These are phyloP conservation scores for Podaxis sp. DNA, from an alignment of 768 basidiomycete species.

Conservation along the genomic window DNA sequence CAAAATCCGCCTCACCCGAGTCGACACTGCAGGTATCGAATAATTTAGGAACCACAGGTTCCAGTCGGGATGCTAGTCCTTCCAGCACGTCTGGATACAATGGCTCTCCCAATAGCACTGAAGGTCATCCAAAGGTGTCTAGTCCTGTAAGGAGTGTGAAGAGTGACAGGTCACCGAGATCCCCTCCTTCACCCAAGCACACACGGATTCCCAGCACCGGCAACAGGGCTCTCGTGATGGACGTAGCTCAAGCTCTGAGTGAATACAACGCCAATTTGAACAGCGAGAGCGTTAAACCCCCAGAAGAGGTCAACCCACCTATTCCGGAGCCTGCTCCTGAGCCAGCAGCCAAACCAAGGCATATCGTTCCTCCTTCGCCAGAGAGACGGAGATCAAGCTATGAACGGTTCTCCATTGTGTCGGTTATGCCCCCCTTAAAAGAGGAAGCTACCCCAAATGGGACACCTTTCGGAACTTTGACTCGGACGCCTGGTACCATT, in stretches of 20 bases:
- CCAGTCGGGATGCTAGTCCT: conserved; percentile 5
- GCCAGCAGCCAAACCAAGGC: conserved; percentile 23
- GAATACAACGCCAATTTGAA: conserved; percentile 22
- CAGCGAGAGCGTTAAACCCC: not conserved
- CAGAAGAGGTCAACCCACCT: conserved; percentile 12
- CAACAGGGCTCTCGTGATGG: conserved; percentile 73
- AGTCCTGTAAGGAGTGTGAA: conserved; percentile 23
- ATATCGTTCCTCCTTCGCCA: conserved; percentile 27
- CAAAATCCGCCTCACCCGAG: conserved; percentile 11
- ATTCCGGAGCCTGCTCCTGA: conserved; percentile 2
- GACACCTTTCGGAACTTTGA: conserved; percentile 55
- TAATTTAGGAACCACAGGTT: not conserved
- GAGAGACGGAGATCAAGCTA: conserved; percentile 69
- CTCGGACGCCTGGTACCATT: conserved; percentile 25
- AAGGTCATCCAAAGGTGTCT: conserved; percentile 4
- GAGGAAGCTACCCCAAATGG: conserved; percentile 65
- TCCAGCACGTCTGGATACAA: conserved; percentile 4
- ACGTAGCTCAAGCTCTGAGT: conserved; percentile 65
- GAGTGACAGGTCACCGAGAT: conserved; percentile 9
- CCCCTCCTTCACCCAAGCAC: conserved; percentile 41
- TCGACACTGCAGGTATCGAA: conserved; percentile 1
- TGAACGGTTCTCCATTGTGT: conserved; percentile 63
- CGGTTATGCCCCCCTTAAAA: conserved; percentile 56
- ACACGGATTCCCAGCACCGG: conserved; percentile 67
- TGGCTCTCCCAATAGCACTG: conserved; percentile 1